Evolutionary conservation across 179 eudicot species (phyloP).

Genomic region (Drosera spatulata): DNA sequence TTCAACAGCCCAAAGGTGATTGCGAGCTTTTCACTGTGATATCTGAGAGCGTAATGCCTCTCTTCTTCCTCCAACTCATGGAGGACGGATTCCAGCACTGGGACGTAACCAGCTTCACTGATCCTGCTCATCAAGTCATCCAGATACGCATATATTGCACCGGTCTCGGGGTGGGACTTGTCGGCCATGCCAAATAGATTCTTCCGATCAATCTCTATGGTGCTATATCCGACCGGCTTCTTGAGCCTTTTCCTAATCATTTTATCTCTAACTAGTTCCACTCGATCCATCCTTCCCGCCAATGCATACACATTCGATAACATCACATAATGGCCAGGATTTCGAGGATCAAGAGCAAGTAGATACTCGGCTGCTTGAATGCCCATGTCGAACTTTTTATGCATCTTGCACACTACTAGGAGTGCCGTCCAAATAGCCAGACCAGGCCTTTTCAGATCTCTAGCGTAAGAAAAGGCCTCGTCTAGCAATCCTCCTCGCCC

Average conservation of each 20-base stretch:
- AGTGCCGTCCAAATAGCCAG: conserved; percentile 26
- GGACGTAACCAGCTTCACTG: conserved; percentile 23
- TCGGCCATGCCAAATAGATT: conserved; percentile 31
- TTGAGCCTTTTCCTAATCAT: conserved; percentile 26
- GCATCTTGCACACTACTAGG: conserved; percentile 37
- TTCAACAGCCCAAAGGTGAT: conserved; percentile 29
- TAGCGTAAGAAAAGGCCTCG: conserved; percentile 20
- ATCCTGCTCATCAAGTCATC: conserved; percentile 24
- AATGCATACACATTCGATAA: conserved; percentile 26
- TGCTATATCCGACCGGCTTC: conserved; percentile 32
- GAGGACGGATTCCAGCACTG: conserved; percentile 19
- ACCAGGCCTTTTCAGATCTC: conserved; percentile 11
- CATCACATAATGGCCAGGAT: conserved; percentile 26
- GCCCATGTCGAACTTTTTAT: conserved; percentile 25
- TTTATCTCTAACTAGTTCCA: conserved; percentile 20
- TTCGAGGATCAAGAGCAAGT: conserved; percentile 23
- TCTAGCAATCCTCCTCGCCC: conserved; percentile 31
- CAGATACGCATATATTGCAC: conserved; percentile 16
- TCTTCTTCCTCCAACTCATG: conserved; percentile 39
- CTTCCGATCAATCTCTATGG: conserved; percentile 20
- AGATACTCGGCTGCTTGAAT: conserved; percentile 29
- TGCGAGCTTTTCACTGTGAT: conserved; percentile 45
- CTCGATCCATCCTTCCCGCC: conserved; percentile 29
- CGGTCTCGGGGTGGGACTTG: conserved; percentile 23
- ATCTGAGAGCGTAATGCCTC: conserved; percentile 22